Base-by-base conservation (phyloP, 1,139 yeast genomes). In the Lodderomyces oxycetoniae region DNA sequence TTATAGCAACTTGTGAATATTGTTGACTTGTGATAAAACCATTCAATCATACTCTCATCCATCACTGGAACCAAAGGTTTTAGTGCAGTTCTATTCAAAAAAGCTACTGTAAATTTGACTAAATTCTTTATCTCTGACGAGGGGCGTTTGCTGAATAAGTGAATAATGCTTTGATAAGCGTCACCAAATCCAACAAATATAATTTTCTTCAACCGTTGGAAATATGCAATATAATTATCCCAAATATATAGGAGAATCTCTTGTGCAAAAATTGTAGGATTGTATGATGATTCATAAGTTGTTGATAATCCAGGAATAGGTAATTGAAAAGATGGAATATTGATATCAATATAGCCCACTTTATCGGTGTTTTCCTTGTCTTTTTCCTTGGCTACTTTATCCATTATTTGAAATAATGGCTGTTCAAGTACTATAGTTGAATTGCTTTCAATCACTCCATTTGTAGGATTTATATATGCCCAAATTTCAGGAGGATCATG, bases 401-500 rank as follows among this genome's bases (percentile, higher is more conserved):
- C 61, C 26, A 68, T 65, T 13, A 67, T 50, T 42, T 59, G 64
- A 10, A 54, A 42, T 31, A 67, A 51, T 6, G 74, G 74, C 41
- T 68, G 69, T 38, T 67, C 69, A 29, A 68, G 55, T 14, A 85
- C 75, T 27, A 87, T 73, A 2, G 95, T 78, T 2, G 84, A 74
- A 34, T 77, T 73, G 11, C 89, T 71, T 42, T 84, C 88, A 30
- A 89, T 75, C 29, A 74, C 69, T 7, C 97, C 97, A 17, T 83
- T 74, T 5, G 81, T 61, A 0, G 95, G 88, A 52, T 88, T 88
- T 20, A 81, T 63, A 43, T 82, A 77, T 1, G 95, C 95, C 95
- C 96, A 88, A 5, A 91, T 71, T 42, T 88, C 94, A 2, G 96
- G 89, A 2, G 97, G 88, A 49, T 89, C 97, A 55, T 89, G 97